Percentiles rank a stretch among this genome's conserved stretches.
These are phyloP conservation scores for Fusarium austroafricanum DNA, from an alignment of 2,329 filamentous ascomycete species.

Conservation along the genomic window DNA sequence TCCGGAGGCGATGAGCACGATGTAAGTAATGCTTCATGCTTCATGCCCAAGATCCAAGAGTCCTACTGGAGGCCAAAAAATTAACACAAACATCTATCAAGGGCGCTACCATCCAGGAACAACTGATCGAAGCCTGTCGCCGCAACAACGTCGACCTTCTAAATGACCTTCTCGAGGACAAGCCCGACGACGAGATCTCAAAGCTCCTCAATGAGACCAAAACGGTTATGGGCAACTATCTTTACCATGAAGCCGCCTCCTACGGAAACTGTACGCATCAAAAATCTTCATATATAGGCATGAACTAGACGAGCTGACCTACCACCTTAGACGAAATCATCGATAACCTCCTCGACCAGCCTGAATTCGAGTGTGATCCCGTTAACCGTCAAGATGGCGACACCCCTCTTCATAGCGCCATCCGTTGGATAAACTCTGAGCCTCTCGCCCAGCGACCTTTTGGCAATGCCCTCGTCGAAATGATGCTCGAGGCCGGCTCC, in stretches of 20 bases:
- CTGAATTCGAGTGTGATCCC: conserved; percentile 87
- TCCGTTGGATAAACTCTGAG: conserved; percentile 80
- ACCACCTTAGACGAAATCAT: conserved; percentile 75
- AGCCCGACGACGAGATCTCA: conserved; percentile 74
- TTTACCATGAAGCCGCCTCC: conserved; percentile 88
- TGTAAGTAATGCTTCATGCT: conserved; percentile 35
- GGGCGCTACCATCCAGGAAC: conserved; percentile 87
- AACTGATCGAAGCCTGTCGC: conserved; percentile 91
- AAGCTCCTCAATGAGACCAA: conserved; percentile 85
- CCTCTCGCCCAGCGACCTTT: conserved; percentile 71
- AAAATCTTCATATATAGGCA: neutral
- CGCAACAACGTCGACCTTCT: conserved; percentile 92
- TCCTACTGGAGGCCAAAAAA: neutral
- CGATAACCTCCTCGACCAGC: conserved; percentile 84
- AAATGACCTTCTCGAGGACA: conserved; percentile 74
- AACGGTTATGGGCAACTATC: conserved; percentile 87
- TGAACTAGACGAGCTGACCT: conserved; percentile 26
- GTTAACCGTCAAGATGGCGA: conserved; percentile 77
- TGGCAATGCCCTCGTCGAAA: conserved; percentile 75
- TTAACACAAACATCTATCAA: conserved; percentile 50
- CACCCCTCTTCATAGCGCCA: conserved; percentile 82
- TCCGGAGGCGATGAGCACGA: conserved; percentile 53
- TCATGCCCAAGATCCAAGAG: neutral
- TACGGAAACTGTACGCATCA: conserved; percentile 84
- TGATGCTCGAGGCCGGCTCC: conserved; percentile 84